Conservation (phyloP, 805 yeast genomes). For the Ogataea philodendri region DNA sequence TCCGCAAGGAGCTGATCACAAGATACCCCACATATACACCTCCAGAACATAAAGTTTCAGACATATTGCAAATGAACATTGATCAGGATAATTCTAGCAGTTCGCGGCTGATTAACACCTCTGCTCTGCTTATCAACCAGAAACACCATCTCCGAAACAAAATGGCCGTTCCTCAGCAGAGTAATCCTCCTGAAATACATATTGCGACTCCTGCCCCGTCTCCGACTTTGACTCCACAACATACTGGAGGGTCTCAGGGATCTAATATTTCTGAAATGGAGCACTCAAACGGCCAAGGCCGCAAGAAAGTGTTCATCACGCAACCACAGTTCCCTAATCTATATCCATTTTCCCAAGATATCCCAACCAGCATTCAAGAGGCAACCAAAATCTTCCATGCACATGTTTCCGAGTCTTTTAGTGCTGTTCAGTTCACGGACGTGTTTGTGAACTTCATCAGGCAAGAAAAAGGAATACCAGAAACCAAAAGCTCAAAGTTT, state of each 20-base stretch:
- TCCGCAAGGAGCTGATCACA: constrained; percentile 67
- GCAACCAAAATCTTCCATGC: constrained; percentile 67
- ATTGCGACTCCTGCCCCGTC: constrained; percentile 89
- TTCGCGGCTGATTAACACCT: constrained; percentile 25
- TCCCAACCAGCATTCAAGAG: constrained; percentile 76
- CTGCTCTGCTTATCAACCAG: constrained; percentile 33
- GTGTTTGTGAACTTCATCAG: constrained; percentile 69
- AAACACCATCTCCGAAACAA: constrained; percentile 32
- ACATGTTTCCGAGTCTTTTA: constrained; percentile 63
- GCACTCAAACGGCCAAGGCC: constrained; percentile 32
- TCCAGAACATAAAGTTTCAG: constrained; percentile 47
- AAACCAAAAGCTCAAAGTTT: constrained; percentile 10
- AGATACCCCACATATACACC: constrained; percentile 72
- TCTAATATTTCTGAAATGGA: constrained; percentile 31
- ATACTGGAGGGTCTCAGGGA: constrained; percentile 30
- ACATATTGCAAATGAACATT: constrained; percentile 38
- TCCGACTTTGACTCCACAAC: constrained; percentile 59
- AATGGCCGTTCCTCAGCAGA: constrained; percentile 35
- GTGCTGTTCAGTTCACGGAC: constrained; percentile 67
- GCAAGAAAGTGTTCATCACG: constrained; percentile 33
- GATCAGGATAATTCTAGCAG: constrained; percentile 19
- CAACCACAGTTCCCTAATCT: constrained; percentile 35
- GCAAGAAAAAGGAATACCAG: constrained; percentile 46
- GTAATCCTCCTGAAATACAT: constrained; percentile 45
- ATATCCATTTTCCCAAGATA: constrained; percentile 34